Evolutionary conservation across 257 asterid genomes (phyloP).

Genomic region (Coffea canephora): DNA sequence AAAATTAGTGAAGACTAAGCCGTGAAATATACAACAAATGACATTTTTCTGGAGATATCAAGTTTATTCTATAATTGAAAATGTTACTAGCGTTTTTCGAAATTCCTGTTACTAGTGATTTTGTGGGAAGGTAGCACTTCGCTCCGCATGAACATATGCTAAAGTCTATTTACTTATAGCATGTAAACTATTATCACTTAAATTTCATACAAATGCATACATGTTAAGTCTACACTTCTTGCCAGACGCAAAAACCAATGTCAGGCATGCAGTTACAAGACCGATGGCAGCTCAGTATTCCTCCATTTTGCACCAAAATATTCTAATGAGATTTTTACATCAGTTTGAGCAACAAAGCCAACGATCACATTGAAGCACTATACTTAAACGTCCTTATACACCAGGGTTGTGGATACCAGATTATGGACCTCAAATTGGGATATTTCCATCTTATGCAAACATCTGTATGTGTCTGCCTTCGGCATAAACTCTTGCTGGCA

Average conservation of each 20-base stretch:
- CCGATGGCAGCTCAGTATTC: background rate
- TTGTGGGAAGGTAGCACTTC: background rate
- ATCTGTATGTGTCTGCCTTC: background rate
- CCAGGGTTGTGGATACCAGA: background rate
- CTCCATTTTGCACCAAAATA: background rate
- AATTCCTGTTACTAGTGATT: background rate
- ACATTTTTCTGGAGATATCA: background rate
- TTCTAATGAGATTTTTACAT: background rate
- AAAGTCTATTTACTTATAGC: background rate
- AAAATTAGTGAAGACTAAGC: background rate
- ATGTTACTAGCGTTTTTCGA: background rate
- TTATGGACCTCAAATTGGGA: background rate
- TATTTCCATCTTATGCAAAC: background rate
- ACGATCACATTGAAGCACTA: background rate
- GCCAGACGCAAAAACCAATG: background rate
- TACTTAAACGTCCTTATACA: background rate
- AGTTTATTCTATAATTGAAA: background rate
- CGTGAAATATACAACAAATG: background rate
- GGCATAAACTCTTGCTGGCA: background rate
- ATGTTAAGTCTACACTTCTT: constrained; percentile 4
- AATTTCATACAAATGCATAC: constrained; percentile 6
- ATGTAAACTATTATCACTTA: background rate
- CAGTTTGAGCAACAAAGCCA: background rate
- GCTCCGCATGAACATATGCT: too few species aligned
- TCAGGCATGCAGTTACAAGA: background rate